These are phyloP conservation scores for Zymoseptoria passerinii DNA, from an alignment of 2,329 filamentous ascomycete genomes.

Conservation along the genomic window DNA sequence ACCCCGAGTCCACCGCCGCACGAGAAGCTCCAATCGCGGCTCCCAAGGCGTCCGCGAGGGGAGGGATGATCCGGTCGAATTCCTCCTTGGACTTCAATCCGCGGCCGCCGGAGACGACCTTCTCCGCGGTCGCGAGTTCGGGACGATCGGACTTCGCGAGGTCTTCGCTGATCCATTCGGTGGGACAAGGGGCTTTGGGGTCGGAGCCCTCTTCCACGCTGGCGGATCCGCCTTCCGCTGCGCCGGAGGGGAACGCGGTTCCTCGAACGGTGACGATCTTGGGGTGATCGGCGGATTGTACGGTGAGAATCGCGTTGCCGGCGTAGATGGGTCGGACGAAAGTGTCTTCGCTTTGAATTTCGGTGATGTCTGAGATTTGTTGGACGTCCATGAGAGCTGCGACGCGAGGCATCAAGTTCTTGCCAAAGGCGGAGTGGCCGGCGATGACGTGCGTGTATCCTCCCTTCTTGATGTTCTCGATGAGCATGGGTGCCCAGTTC, in stretches of 20 bases:
- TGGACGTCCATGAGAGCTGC: slow-evolving; percentile 86
- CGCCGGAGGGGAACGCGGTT: slow-evolving; percentile 76
- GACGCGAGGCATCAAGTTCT: slow-evolving; percentile 84
- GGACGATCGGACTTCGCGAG: slow-evolving; percentile 89
- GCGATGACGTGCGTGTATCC: slow-evolving; percentile 87
- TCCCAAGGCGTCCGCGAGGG: slow-evolving; percentile 82
- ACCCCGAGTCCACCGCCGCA: slow-evolving; percentile 92
- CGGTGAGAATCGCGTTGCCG: slow-evolving; percentile 92
- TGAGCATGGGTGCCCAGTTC: slow-evolving; percentile 85
- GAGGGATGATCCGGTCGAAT: slow-evolving; percentile 86
- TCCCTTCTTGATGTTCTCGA: slow-evolving; percentile 94
- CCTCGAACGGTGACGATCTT: slow-evolving; percentile 91
- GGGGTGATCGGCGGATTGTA: slow-evolving; percentile 76
- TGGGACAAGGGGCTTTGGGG: slow-evolving; percentile 62
- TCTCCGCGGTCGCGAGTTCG: slow-evolving; percentile 79
- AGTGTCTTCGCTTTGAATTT: slow-evolving; percentile 80
- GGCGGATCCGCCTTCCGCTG: slow-evolving; percentile 64
- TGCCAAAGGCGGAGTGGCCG: slow-evolving; percentile 91
- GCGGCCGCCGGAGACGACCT: slow-evolving; percentile 86
- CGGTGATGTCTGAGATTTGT: slow-evolving; percentile 86
- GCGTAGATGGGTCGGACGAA: slow-evolving; percentile 97
- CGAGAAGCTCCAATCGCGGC: slow-evolving; percentile 94
- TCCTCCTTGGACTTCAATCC: slow-evolving; percentile 97
- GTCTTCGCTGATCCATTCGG: slow-evolving; percentile 91
- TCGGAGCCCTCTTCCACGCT: slow-evolving; percentile 74